Evolutionary conservation across 1,139 yeast genomes (phyloP).

Genomic region (Ashbya aceris): DNA sequence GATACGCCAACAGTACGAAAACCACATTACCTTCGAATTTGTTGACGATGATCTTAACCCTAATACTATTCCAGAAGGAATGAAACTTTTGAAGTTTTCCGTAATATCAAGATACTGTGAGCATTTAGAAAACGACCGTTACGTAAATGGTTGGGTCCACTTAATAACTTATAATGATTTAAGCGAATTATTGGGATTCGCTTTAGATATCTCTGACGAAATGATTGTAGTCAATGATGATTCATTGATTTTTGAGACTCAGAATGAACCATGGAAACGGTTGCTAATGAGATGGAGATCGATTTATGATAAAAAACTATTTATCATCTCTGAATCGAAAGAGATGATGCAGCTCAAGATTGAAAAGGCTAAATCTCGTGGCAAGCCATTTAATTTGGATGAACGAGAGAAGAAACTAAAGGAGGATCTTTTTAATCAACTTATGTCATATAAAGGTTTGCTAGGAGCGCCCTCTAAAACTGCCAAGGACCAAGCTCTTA

Average conservation of each 20-base stretch:
- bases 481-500: slow-evolving; percentile 3
- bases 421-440: slow-evolving; percentile 3
- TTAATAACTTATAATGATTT: slow-evolving; percentile 4
- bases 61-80: neutral
- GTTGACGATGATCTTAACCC: slow-evolving; percentile 2
- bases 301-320: slow-evolving; percentile 1
- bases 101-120: slow-evolving; percentile 3
- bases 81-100: slow-evolving; percentile 2
- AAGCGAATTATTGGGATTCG: slow-evolving; percentile 2
- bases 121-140: slow-evolving; percentile 1
- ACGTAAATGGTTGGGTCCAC: slow-evolving; percentile 3
- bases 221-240: slow-evolving; percentile 4
- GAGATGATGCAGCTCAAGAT: slow-evolving; percentile 5
- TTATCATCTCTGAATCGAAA: slow-evolving; percentile 3
- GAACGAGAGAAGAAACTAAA: slow-evolving; percentile 2
- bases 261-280: slow-evolving; percentile 4
- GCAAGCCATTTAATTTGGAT: slow-evolving; percentile 2
- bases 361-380: slow-evolving; percentile 2
- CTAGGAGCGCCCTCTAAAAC: slow-evolving; percentile 3
- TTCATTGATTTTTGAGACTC: slow-evolving; percentile 3
- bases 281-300: slow-evolving; percentile 4
- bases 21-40: slow-evolving; percentile 2
- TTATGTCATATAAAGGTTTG: slow-evolving; percentile 3
- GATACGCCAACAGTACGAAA: slow-evolving; percentile 2
- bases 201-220: slow-evolving; percentile 3